Conservation (phyloP, 2,329 filamentous ascomycete genomes). For the Diaporthe ampelina region DNA sequence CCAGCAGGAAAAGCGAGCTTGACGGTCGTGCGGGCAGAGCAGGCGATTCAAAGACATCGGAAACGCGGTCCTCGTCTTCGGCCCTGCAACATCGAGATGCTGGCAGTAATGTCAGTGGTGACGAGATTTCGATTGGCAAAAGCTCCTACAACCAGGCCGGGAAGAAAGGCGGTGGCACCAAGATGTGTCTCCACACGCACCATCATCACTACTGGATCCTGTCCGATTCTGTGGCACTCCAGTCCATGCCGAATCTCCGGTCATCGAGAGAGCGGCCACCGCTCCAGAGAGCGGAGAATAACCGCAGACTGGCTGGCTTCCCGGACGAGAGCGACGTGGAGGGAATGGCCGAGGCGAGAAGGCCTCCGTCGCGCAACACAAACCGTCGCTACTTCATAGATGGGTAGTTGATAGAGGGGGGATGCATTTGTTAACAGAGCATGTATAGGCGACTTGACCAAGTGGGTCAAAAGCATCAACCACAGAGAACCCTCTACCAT, state of each 20-base stretch:
- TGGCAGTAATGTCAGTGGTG: not conserved
- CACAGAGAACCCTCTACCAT: not conserved
- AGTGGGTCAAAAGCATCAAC: not conserved
- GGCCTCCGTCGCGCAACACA: constrained; percentile 45
- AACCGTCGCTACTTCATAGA: constrained; percentile 44
- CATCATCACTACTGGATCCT: constrained; percentile 72
- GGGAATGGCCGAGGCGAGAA: constrained; percentile 47
- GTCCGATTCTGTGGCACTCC: constrained; percentile 30
- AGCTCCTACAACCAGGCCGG: constrained; percentile 1
- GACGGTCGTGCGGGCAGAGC: not conserved
- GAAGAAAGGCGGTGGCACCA: not conserved
- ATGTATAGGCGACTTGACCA: not conserved
- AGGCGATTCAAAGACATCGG: not conserved
- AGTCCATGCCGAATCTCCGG: constrained; percentile 27
- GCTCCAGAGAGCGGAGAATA: constrained; percentile 25
- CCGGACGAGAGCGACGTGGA: constrained; percentile 48
- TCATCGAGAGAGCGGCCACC: constrained; percentile 35
- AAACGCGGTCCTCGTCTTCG: not conserved
- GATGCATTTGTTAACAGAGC: not conserved
- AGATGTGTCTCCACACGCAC: constrained; percentile 68
- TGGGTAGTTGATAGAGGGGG: not conserved
- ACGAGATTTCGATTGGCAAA: not conserved
- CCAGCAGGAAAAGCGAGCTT: not conserved
- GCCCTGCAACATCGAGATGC: not conserved
- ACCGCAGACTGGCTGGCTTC: constrained; percentile 43